Evolutionary conservation across 2,329 filamentous ascomycete species (phyloP).

Genomic region (Cryoendolithus antarcticus): DNA sequence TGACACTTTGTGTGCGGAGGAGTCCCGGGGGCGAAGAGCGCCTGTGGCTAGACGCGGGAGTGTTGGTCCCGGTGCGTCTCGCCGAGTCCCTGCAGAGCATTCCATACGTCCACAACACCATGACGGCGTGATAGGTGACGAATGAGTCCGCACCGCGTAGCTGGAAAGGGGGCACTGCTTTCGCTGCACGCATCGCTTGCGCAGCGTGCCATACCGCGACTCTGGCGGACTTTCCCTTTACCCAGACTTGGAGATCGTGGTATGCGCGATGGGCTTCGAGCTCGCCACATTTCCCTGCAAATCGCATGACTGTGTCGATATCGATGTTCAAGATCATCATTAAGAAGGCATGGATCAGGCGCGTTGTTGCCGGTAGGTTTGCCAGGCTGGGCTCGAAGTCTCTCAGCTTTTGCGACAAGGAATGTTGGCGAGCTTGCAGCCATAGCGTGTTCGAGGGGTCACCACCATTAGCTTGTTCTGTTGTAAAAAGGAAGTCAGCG

Average conservation of each 20-base stretch:
- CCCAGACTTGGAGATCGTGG: constrained; percentile 9
- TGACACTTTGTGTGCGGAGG: not conserved
- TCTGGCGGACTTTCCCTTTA: constrained; percentile 9
- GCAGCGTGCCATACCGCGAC: constrained; percentile 11
- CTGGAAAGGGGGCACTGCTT: constrained; percentile 9
- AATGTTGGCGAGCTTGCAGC: constrained; percentile 11
- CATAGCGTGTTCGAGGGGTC: constrained; percentile 10
- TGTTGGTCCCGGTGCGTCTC: constrained; percentile 6
- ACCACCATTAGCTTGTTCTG: constrained; percentile 1
- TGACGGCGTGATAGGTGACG: constrained; percentile 10
- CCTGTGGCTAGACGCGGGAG: not conserved
- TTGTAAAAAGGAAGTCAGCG: no score
- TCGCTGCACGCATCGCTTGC: constrained; percentile 7
- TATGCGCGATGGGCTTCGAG: constrained; percentile 12
- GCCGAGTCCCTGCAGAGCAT: constrained; percentile 9
- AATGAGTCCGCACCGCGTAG: constrained; percentile 10
- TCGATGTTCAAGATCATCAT: constrained; percentile 11
- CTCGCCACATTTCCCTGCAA: constrained; percentile 12
- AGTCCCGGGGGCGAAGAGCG: no score
- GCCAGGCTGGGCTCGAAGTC: not conserved
- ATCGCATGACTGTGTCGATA: constrained; percentile 10
- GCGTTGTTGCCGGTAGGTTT: constrained; percentile 3
- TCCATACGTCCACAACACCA: constrained; percentile 12
- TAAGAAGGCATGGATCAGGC: constrained; percentile 8
- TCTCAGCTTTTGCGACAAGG: constrained; percentile 7